Evolutionary conservation across 805 yeast genomes (phyloP).

Genomic region (Teunomyces pallodes): DNA sequence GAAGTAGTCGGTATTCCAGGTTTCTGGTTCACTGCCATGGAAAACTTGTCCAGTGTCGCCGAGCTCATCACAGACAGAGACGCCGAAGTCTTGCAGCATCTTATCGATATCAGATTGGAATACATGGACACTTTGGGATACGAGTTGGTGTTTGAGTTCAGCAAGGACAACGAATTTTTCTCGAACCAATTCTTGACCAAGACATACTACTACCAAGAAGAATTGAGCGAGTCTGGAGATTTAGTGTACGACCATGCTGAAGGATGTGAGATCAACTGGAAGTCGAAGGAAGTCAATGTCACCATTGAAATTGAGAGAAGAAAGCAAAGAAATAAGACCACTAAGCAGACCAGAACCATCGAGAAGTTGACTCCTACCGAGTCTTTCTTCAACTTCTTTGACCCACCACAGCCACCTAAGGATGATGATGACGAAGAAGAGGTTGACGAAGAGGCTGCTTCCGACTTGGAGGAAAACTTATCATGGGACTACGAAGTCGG

Average conservation of each 20-base stretch:
- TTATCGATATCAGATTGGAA: constrained; percentile 71
- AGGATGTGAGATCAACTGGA: constrained; percentile 85
- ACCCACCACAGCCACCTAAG: constrained; percentile 80
- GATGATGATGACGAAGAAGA: constrained; percentile 51
- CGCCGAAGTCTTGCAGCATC: constrained; percentile 69
- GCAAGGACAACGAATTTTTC: constrained; percentile 65
- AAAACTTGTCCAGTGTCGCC: constrained; percentile 75
- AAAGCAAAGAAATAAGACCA: constrained; percentile 94
- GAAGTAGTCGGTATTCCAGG: constrained; percentile 76
- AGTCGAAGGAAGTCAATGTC: constrained; percentile 72
- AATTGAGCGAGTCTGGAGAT: constrained; percentile 92
- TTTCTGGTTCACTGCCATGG: constrained; percentile 95
- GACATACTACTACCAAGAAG: constrained; percentile 91
- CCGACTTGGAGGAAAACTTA: constrained; percentile 66
- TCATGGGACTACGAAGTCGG: constrained; percentile 95
- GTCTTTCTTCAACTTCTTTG: constrained; percentile 93
- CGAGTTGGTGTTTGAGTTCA: constrained; percentile 78
- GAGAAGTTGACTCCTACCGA: constrained; percentile 93
- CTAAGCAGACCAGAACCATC: constrained; percentile 93
- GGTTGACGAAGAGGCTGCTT: constrained; percentile 48
- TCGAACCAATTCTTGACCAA: constrained; percentile 70
- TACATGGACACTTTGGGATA: constrained; percentile 87
- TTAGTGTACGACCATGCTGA: constrained; percentile 96
- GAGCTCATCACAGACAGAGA: constrained; percentile 90
- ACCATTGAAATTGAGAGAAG: constrained; percentile 88